Base-by-base conservation (phyloP, 2,329 filamentous ascomycete species). In the Epichloe glyceriae region DNA sequence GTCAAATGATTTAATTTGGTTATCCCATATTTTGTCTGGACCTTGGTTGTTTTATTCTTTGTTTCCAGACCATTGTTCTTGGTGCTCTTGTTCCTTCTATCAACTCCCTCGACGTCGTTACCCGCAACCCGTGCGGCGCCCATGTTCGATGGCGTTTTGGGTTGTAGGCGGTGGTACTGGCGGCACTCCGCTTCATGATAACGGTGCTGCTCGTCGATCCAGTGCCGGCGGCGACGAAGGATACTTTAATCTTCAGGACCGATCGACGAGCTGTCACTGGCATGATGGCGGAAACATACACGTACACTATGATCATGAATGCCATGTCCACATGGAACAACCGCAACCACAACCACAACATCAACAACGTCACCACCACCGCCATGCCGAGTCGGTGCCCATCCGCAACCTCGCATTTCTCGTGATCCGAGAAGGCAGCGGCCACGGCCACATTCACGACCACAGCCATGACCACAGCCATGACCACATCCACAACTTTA, bases 71-170 rank as follows among this genome's bases (percentile, higher is more conserved):
- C 15, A 6, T 30, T 26, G 17, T 14, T 20, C 33, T 30, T n/a
- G n/a, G n/a, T n/a, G n/a, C n/a, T n/a, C n/a, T n/a, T n/a, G n/a
- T n/a, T n/a, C n/a, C n/a, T n/a, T n/a, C n/a, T 38, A 38, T 33
- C 38, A 19, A 17, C 17, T n/a, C 37, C 3, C 40, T 34, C 2
- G 8, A 41, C 22, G 22, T 40, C 17, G 30, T 33, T 30, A n/a
- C 14, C 22, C 41, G 47, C 40, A 37, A 33, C 39, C 10, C 12
- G 19, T 10, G 34, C 34, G 42, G 48, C 22, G 20, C 39, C 22
- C 60, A 64, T 69, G 66, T 63, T 63, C 65, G 57, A 70, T 66
- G 65, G 64, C 61, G 60, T 70, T 63, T 61, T 68, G 63, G 69
- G 64, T 68, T 54, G 64, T 62, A 56, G 62, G 64, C 61, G 56